Base-by-base conservation (phyloP, 306 rosid genomes). In the Glycine soja region DNA sequence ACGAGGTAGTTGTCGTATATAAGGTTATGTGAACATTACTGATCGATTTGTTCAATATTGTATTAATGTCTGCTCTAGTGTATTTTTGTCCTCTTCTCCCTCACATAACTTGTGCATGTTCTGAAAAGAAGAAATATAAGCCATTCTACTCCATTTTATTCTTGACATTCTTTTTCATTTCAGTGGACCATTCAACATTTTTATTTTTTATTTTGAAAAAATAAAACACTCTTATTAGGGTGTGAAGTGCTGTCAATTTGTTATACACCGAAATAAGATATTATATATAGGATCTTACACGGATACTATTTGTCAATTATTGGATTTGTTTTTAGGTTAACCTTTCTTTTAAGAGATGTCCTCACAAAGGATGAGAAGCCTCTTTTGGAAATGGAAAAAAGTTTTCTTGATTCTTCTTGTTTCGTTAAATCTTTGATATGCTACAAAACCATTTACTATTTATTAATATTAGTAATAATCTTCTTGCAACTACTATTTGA, bases 101-200 rank as follows among this genome's bases (percentile, higher is more conserved):
- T 48, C 8, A 42, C 45, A 50, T 72, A 9, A 7, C 78, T 45
- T 70, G 53, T 85, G 43, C 71, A 61, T 84, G 63, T 75, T 45
- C 79, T 80, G 72, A 13, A 62, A 34, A 51, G 2, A 71, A 30
- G n/a, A 59, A 75, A 62, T 80, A 62, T 80, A 45, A 61, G n/a
- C 42, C 70, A 45, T 71, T 82, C 30, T 19, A 56, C 72, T 64
- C 11, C 61, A 70, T 71, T 46, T 70, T 76, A 64, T 54, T 77
- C 85, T 73, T 76, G 54, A 71, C 83, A 80, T 85, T 85, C 85
- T 80, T 76, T 46, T 75, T 67, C 77, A 51, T 54, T 80, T 62
- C 66, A 74, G 69, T 67, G 83, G 87, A 57, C 74, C 81, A 70
- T 30, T 18, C 38, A 42, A 77, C 9, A 3, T n/a, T 15, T 24